Evolutionary conservation across 495 filamentous ascomycete species (phyloP).

Genomic region (Penicillium robsamsonii): DNA sequence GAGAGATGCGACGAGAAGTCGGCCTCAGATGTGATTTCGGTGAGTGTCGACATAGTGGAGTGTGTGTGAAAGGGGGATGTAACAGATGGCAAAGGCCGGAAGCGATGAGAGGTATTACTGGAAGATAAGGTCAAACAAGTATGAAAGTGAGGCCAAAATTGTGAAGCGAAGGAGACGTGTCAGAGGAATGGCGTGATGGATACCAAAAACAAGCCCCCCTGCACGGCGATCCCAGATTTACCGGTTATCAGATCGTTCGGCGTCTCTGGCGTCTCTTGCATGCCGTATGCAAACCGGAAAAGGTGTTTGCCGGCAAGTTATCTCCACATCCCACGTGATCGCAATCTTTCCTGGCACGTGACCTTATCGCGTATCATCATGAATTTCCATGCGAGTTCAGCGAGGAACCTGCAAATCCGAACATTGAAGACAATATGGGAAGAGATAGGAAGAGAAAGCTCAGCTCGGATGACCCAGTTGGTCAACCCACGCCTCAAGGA

Average conservation of each 20-base stretch:
- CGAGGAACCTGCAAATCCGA: neutral
- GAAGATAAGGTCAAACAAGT: neutral
- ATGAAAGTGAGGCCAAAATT: neutral
- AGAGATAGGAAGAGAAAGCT: conserved; percentile 39
- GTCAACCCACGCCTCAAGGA: conserved; percentile 11
- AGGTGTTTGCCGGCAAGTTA: neutral
- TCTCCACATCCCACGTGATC: neutral
- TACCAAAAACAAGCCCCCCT: conserved; percentile 1
- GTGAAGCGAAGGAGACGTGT: neutral
- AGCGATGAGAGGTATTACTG: neutral
- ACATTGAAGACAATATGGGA: conserved; percentile 17
- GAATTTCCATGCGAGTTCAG: conserved; percentile 6
- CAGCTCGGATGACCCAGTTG: conserved; percentile 28
- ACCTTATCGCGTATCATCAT: conserved; percentile 18
- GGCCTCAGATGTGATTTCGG: conserved; percentile 65
- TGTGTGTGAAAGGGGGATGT: conserved; percentile 12
- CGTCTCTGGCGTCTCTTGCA: neutral
- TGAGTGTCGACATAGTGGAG: conserved; percentile 64
- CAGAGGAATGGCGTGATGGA: conserved; percentile 27
- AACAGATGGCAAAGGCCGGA: conserved; percentile 7
- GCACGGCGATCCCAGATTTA: conserved; percentile 26
- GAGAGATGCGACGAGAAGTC: conserved; percentile 65
- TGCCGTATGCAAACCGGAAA: neutral
- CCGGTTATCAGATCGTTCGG: conserved; percentile 31
- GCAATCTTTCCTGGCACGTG: neutral